Evolutionary conservation across 768 basidiomycete species (phyloP), one percentile per base, ranked within the genome.

Genomic region (Flagelloscypha sp.): DNA sequence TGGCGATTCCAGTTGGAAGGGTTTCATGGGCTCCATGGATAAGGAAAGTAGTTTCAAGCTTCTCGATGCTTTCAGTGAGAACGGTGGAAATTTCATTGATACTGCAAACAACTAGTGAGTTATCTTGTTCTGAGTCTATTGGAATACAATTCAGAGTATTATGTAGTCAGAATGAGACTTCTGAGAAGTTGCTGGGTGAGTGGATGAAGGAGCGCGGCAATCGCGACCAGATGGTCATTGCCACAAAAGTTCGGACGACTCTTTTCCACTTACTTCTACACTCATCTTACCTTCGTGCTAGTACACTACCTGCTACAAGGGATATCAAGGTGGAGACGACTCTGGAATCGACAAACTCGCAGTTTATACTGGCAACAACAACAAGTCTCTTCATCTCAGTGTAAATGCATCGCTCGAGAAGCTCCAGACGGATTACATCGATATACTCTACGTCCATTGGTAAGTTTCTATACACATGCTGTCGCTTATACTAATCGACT

Each of bases 121-220:
- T 22, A 20, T 42, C 43, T n/a, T 30, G 16, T 25, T 19, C 2
- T 30, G 7, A 6, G 1, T 1, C 34, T 4, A 16, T 6, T 4
- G 23, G n/a, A 17, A 6, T 29, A 19, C 20, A 27, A 8, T 25
- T 30, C 18, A 5, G 7, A 18, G 11, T 13, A n/a, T 13, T 18
- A 25, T 22, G 7, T 23, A 71, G 66, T 36, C 73, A 79, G 43
- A 65, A 74, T 37, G 75, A 70, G 40, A 48, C 62, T n/a, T 74
- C 72, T 3, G 77, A 83, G 48, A 36, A 43, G 33, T 67, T 67
- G 44, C 59, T 74, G 19, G 73, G 72, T 3, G 71, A 74, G 46
- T 76, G 71, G 72, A 59, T 59, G 40, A 53, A 59, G 34, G 41
- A 46, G 39, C 50, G 59, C 17, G 50, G 53, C 0, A 61, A 57